Percentiles rank a stretch among this genome's conserved stretches.
phyloP scores from a whole-genome alignment of 176 grass and related monocot genomes.

The Sorghum bicolor region Sorghum_bicolor_NCBIv3 NC_012874.2:64686501-64687000 shows the following conservation, averaged over 20 bases:
- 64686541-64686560: slow-evolving; percentile 58
- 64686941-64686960: slow-evolving; percentile 92
- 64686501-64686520: slow-evolving; percentile 22
- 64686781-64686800: slow-evolving; percentile 42
- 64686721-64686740: slow-evolving; percentile 59
- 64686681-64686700: not conserved
- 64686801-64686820: not conserved
- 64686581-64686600: slow-evolving; percentile 44
- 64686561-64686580: slow-evolving; percentile 59
- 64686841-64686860: not conserved
- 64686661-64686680: slow-evolving; percentile 27
- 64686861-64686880: slow-evolving; percentile 54
- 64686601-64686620: not conserved
- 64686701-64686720: slow-evolving; percentile 47
- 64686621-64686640: not conserved
- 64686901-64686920: slow-evolving; percentile 76
- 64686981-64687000: slow-evolving; percentile 72
- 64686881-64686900: slow-evolving; percentile 58
- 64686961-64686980: slow-evolving; percentile 27
- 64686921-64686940: slow-evolving; percentile 65
- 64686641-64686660: slow-evolving; percentile 37
- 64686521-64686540: slow-evolving; percentile 55
- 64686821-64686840: not conserved
- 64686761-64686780: not conserved
- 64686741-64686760: not conserved